Evolutionary conservation across 2,329 filamentous ascomycete genomes (phyloP).

Genomic region (Paecilomyces variotii): DNA sequence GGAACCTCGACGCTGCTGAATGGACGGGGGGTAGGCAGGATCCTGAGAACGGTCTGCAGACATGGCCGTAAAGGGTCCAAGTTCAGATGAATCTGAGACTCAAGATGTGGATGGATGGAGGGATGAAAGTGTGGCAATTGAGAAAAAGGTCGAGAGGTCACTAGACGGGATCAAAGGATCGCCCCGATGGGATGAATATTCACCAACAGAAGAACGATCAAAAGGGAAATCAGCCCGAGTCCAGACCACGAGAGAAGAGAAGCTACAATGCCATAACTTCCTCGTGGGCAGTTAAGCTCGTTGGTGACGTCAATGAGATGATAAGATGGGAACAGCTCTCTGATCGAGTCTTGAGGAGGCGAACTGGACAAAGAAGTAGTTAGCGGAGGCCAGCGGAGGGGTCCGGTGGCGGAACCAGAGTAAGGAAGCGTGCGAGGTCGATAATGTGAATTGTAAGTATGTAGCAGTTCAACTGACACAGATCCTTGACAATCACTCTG

Average conservation of each 20-base stretch:
- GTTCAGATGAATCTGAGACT: too few relatives aligned
- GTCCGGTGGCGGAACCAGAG: not conserved
- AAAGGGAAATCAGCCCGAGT: conserved; percentile 13
- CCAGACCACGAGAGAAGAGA: conserved; percentile 1
- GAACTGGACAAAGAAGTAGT: not conserved
- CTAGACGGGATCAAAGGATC: too few relatives aligned
- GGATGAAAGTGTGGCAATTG: not conserved
- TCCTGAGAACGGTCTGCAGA: conserved; percentile 33
- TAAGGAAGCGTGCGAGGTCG: not conserved
- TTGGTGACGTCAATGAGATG: conserved; percentile 8
- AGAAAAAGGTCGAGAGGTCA: conserved; percentile 1
- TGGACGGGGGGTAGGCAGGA: conserved; percentile 27
- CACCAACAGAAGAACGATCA: not conserved
- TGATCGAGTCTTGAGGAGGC: not conserved
- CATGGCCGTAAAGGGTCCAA: conserved; percentile 33
- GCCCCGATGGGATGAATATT: not conserved
- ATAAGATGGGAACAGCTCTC: not conserved
- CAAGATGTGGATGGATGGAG: not conserved
- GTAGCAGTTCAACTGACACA: too few relatives aligned
- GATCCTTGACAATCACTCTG: not conserved
- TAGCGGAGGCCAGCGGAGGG: not conserved
- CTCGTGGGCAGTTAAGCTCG: conserved; percentile 1
- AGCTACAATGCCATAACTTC: conserved; percentile 1
- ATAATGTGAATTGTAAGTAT: not conserved
- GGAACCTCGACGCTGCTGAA: conserved; percentile 39